Evolutionary conservation across 2,329 filamentous ascomycete species (phyloP).

Genomic region (Talaromyces sp.): DNA sequence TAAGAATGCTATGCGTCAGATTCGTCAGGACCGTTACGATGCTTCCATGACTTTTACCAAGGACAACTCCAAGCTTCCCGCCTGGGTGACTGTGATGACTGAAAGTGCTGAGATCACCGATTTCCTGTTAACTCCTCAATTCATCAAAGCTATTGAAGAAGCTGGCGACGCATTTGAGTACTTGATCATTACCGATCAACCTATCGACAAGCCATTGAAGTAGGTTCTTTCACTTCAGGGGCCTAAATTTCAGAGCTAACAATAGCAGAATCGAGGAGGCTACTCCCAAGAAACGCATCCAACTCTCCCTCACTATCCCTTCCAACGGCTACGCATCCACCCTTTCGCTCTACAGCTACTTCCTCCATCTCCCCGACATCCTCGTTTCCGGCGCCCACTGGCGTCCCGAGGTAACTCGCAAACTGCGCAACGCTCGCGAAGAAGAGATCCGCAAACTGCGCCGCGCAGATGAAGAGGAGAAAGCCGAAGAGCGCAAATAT

Average conservation of each 20-base stretch:
- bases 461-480: conserved; percentile 70
- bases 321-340: conserved; percentile 63
- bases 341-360: conserved; percentile 74
- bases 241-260: too few species aligned
- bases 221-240: conserved; percentile 36
- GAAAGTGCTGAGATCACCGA: conserved; percentile 96
- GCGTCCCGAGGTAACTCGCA: conserved; percentile 83
- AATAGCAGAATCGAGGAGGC: conserved; percentile 66
- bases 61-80: conserved; percentile 83
- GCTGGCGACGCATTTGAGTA: conserved; percentile 82
- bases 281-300: conserved; percentile 77
- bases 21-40: conserved; percentile 92
- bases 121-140: conserved; percentile 77
- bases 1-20: conserved; percentile 86
- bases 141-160: conserved; percentile 72
- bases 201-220: conserved; percentile 79
- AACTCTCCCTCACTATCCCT: conserved; percentile 69
- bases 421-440: conserved; percentile 76
- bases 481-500: conserved; percentile 58
- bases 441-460: conserved; percentile 75
- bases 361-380: conserved; percentile 78
- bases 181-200: conserved; percentile 85
- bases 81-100: conserved; percentile 91
- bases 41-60: conserved; percentile 89
- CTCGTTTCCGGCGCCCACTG: conserved; percentile 77